Conservation (phyloP, 2,329 filamentous ascomycete species). For the Penicillium sumatraense region DNA sequence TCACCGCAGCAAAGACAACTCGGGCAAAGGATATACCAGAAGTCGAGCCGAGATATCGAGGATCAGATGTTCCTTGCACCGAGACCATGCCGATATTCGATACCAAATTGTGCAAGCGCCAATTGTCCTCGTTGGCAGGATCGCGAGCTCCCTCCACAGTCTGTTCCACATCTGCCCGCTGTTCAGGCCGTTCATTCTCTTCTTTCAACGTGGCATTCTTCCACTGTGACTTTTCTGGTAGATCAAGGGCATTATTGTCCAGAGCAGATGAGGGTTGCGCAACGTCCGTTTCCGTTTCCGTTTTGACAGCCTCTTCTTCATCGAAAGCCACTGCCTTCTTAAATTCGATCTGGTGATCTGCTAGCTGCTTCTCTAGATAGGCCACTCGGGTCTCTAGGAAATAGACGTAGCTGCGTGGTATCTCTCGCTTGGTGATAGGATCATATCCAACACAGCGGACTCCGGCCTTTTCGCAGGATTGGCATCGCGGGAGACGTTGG, state of each 20-base stretch:
- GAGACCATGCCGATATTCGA: conserved; percentile 76
- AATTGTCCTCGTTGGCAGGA: conserved; percentile 60
- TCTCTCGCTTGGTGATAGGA: conserved; percentile 93
- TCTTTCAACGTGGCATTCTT: conserved; percentile 25
- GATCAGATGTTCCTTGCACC: conserved; percentile 76
- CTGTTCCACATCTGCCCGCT: conserved; percentile 22
- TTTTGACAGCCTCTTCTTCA: conserved; percentile 43
- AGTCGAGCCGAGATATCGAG: conserved; percentile 79
- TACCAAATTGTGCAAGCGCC: conserved; percentile 68
- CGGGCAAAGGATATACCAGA: conserved; percentile 93
- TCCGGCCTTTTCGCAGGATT: conserved; percentile 88
- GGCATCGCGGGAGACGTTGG: conserved; percentile 87
- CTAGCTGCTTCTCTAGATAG: conserved; percentile 78
- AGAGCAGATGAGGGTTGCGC: conserved; percentile 20
- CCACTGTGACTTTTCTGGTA: conserved; percentile 16
- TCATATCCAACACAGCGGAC: conserved; percentile 95
- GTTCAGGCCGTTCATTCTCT: conserved; percentile 24
- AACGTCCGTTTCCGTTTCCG: conserved; percentile 34
- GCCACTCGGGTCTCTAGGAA: conserved; percentile 87
- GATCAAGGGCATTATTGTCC: conserved; percentile 23
- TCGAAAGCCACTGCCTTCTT: conserved; percentile 73
- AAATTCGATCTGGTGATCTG: conserved; percentile 70
- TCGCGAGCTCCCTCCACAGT: conserved; percentile 32
- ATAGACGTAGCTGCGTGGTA: conserved; percentile 90
- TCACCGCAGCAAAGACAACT: conserved; percentile 92